Evolutionary conservation across 1,139 yeast genomes (phyloP).

Genomic region (Dujonia santamariae): DNA sequence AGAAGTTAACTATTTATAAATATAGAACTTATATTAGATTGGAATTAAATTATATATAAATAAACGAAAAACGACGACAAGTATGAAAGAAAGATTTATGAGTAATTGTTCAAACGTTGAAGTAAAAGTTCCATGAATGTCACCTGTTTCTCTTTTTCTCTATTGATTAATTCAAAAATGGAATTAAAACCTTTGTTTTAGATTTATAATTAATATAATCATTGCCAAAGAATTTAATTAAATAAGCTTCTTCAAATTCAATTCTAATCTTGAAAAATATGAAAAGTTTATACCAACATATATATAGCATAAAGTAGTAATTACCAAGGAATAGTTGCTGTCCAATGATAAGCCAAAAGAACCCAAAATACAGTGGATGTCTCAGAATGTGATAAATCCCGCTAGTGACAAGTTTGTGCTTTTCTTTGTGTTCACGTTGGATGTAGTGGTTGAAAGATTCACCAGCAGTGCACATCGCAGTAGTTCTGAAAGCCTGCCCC

Average conservation of each 20-base stretch:
- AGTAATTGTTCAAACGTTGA: background rate
- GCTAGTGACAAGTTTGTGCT: slow-evolving; percentile 64
- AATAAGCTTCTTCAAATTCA: slow-evolving; percentile 60
- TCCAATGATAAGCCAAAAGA: slow-evolving; percentile 92
- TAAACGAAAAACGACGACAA: background rate
- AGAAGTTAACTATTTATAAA: too few species aligned
- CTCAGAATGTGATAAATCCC: slow-evolving; percentile 70
- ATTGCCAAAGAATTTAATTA: slow-evolving; percentile 66
- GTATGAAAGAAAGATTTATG: background rate
- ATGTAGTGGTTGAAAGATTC: slow-evolving; percentile 84
- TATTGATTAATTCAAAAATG: slow-evolving; percentile 76
- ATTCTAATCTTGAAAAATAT: slow-evolving; percentile 69
- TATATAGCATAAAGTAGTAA: slow-evolving; percentile 18
- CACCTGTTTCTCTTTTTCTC: slow-evolving; percentile 18
- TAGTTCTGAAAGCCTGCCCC: slow-evolving; percentile 69
- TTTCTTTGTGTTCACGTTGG: slow-evolving; percentile 46
- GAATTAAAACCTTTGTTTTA: slow-evolving; percentile 58
- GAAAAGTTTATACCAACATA: slow-evolving; percentile 46
- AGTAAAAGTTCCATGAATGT: background rate
- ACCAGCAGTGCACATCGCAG: slow-evolving; percentile 87
- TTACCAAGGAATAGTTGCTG: slow-evolving; percentile 70
- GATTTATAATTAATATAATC: slow-evolving; percentile 54
- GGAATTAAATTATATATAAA: too few species aligned
- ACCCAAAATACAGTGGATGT: slow-evolving; percentile 92
- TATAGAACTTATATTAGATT: too few species aligned